phyloP scores from a whole-genome alignment of 345 rosid genomes.

The Leavenworthia alabamica region DNA sequence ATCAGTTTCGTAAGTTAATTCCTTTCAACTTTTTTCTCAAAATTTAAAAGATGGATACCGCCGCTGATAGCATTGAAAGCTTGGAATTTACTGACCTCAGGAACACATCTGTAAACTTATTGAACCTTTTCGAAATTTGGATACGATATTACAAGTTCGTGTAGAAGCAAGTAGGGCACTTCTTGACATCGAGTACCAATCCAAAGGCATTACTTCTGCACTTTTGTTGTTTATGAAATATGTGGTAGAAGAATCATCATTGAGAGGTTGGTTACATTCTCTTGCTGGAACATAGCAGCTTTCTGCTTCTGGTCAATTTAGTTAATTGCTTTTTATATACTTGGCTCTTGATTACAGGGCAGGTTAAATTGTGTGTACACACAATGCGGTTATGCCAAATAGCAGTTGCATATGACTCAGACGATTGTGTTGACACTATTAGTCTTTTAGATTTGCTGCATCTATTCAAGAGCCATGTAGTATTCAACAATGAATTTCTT shows the following conservation, averaged over 20 bases:
- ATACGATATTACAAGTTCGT: conserved; percentile 64
- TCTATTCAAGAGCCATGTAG: conserved; percentile 60
- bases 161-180: conserved; percentile 90
- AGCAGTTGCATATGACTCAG: conserved; percentile 41
- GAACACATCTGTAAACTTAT: conserved; percentile 68
- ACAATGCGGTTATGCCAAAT: conserved; percentile 76
- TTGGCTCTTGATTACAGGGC: conserved; percentile 58
- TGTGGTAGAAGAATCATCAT: conserved; percentile 68
- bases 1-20: conserved; percentile 60
- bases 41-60: conserved; percentile 6
- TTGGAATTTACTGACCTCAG: conserved; percentile 40
- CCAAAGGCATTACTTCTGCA: conserved; percentile 74
- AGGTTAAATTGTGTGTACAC: conserved; percentile 68
- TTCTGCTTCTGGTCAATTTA: conserved; percentile 7
- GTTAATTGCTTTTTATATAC: not conserved
- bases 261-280: conserved; percentile 58
- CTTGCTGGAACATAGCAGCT: not conserved
- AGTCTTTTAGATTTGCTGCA: conserved; percentile 61
- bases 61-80: conserved; percentile 11
- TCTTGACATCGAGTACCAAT: conserved; percentile 79
- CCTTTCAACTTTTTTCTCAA: not conserved
- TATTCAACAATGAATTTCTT: conserved; percentile 68
- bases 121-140: conserved; percentile 59
- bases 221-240: conserved; percentile 58
- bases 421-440: conserved; percentile 38